Evolutionary conservation across 352 stramenopile species (phyloP).

Genomic region (Bremia lactucae): DNA sequence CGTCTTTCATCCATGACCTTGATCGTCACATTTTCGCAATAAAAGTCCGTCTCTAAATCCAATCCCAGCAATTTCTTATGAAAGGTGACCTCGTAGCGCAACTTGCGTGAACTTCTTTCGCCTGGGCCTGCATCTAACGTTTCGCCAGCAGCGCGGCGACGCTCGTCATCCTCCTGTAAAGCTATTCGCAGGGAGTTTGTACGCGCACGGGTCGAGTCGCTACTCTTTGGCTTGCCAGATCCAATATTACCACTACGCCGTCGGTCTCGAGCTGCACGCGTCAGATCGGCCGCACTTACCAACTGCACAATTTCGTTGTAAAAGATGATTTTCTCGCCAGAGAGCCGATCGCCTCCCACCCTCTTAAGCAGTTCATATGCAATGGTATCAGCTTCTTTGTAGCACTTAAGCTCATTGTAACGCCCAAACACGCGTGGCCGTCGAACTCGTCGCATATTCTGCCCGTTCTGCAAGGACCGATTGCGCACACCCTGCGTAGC

Average conservation of each 20-base stretch:
- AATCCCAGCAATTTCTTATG: constrained; percentile 74
- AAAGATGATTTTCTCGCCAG: constrained; percentile 81
- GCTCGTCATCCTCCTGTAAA: constrained; percentile 58
- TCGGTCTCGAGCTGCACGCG: constrained; percentile 58
- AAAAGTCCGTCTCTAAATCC: constrained; percentile 85
- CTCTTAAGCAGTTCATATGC: constrained; percentile 77
- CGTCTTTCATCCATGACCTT: constrained; percentile 54
- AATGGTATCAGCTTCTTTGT: constrained; percentile 82
- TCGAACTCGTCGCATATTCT: constrained; percentile 69
- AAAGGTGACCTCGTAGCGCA: constrained; percentile 77
- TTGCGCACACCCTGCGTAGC: constrained; percentile 81
- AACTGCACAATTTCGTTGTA: constrained; percentile 82
- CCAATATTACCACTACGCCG: constrained; percentile 19
- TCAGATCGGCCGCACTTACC: constrained; percentile 59
- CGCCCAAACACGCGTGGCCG: constrained; percentile 79
- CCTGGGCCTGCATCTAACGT: constrained; percentile 7
- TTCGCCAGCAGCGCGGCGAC: constrained; percentile 27
- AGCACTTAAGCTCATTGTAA: constrained; percentile 84
- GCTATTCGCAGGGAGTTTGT: constrained; percentile 57
- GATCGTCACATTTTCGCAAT: constrained; percentile 81
- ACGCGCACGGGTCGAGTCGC: constrained; percentile 49
- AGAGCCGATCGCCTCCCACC: constrained; percentile 52
- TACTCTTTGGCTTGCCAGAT: constrained; percentile 28
- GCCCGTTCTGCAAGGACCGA: constrained; percentile 66
- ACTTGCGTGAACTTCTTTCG: constrained; percentile 31